These are phyloP conservation scores for Neurospora sublineolata DNA, from an alignment of 495 filamentous ascomycete species.

Conservation along the genomic window DNA sequence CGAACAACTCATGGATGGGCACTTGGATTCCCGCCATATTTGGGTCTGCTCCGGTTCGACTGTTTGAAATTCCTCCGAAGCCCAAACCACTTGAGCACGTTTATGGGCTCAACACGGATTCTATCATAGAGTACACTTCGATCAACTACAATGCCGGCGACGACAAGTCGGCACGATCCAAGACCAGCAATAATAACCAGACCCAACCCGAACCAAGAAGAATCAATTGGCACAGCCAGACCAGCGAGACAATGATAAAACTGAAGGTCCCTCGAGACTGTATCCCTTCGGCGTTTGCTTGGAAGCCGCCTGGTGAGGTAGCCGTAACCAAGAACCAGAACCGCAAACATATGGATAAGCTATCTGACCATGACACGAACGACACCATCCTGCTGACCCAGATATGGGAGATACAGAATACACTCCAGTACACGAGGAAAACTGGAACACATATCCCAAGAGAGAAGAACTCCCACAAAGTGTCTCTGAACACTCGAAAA, in stretches of 20 bases:
- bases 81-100: background rate
- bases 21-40: background rate
- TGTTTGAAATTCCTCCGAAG: background rate
- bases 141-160: background rate
- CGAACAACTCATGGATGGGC: background rate
- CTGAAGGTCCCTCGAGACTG: background rate
- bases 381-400: background rate
- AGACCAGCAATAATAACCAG: background rate
- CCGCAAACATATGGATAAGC: background rate
- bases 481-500: background rate
- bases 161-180: background rate
- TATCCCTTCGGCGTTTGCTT: background rate
- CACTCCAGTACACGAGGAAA: background rate
- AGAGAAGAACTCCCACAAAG: background rate
- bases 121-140: background rate
- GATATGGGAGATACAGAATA: background rate
- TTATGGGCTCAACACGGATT: background rate
- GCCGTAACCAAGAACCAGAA: background rate
- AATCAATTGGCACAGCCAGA: background rate
- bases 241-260: background rate
- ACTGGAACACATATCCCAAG: background rate
- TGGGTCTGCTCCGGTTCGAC: background rate
- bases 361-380: background rate
- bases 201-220: background rate
- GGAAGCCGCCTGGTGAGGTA: background rate